Conservation (phyloP, 2,329 filamentous ascomycete species). For the Penicillium sp. region DNA sequence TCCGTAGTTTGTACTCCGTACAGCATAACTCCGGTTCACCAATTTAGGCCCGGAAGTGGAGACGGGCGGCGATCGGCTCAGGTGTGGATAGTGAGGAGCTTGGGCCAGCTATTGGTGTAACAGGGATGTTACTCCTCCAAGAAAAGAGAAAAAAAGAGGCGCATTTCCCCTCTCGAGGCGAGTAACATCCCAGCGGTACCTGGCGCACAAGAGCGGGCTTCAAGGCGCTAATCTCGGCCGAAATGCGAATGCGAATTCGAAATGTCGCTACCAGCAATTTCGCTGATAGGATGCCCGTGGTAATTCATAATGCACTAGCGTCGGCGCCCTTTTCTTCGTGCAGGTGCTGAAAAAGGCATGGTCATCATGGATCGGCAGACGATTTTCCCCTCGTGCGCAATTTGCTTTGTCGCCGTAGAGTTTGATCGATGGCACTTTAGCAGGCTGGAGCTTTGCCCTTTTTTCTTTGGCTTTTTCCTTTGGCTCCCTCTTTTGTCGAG, state of each 20-base stretch:
- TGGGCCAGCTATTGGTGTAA: slow-evolving; percentile 27
- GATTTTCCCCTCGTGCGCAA: slow-evolving; percentile 14
- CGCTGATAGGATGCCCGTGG: slow-evolving; percentile 28
- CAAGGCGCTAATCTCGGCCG: slow-evolving; percentile 27
- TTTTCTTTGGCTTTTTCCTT: slow-evolving; percentile 1
- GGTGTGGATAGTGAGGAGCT: slow-evolving; percentile 28
- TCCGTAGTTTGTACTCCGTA: no score
- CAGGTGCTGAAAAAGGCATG: slow-evolving; percentile 25
- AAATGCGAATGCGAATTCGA: slow-evolving; percentile 25
- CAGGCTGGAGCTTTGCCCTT: slow-evolving; percentile 1
- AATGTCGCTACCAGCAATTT: slow-evolving; percentile 26
- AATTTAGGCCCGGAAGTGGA: slow-evolving; percentile 19
- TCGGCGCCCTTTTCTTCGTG: slow-evolving; percentile 20
- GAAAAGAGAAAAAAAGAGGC: slow-evolving; percentile 8
- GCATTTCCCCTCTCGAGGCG: slow-evolving; percentile 7
- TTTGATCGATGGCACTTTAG: slow-evolving; percentile 11
- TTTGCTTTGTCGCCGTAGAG: slow-evolving; percentile 9
- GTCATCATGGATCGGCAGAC: slow-evolving; percentile 26
- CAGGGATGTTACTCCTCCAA: slow-evolving; percentile 14
- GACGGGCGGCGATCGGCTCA: slow-evolving; percentile 25
- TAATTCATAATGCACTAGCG: slow-evolving; percentile 20
- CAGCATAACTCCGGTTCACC: slow-evolving; percentile 8
- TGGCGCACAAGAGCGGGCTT: slow-evolving; percentile 21
- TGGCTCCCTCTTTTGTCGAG: not conserved
- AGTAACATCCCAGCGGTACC: slow-evolving; percentile 19